A percentile compares a stretch with the other conserved stretches of the same genome.
phyloP scores from a whole-genome alignment of 2,329 filamentous ascomycete species.

The Aspergillus costaricaensis region DNA sequence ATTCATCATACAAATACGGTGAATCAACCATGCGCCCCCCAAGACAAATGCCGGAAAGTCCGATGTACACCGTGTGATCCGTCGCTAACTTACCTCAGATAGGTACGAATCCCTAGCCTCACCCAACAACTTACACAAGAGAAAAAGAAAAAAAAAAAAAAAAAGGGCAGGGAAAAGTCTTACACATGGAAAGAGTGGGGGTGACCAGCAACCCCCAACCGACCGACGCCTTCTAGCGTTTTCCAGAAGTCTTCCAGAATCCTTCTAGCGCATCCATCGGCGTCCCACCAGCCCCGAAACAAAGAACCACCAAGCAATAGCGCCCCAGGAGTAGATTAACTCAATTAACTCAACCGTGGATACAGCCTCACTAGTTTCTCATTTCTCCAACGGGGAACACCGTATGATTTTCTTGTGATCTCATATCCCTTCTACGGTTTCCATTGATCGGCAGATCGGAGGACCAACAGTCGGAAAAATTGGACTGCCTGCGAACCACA shows the following conservation, averaged over 20 bases:
- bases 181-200: not conserved
- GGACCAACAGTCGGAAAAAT: not conserved
- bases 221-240: constrained; percentile 23
- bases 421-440: not conserved
- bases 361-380: constrained; percentile 6
- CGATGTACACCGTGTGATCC: not conserved
- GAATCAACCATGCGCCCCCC: too few relatives aligned
- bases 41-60: too few relatives aligned
- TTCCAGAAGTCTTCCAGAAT: constrained; percentile 38
- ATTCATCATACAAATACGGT: too few relatives aligned
- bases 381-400: not conserved
- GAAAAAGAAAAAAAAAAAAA: not conserved
- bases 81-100: not conserved
- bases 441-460: not conserved
- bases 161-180: too few relatives aligned
- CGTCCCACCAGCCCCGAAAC: not conserved
- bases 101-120: not conserved
- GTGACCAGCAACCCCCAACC: not conserved
- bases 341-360: constrained; percentile 22
- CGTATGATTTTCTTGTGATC: not conserved
- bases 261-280: constrained; percentile 28
- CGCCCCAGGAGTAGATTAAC: constrained; percentile 17
- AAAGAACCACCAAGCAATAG: not conserved
- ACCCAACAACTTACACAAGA: not conserved
- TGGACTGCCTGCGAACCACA: not conserved